phyloP scores from a whole-genome alignment of 2,329 filamentous ascomycete species.

The Aspergillus fumigatus region DNA sequence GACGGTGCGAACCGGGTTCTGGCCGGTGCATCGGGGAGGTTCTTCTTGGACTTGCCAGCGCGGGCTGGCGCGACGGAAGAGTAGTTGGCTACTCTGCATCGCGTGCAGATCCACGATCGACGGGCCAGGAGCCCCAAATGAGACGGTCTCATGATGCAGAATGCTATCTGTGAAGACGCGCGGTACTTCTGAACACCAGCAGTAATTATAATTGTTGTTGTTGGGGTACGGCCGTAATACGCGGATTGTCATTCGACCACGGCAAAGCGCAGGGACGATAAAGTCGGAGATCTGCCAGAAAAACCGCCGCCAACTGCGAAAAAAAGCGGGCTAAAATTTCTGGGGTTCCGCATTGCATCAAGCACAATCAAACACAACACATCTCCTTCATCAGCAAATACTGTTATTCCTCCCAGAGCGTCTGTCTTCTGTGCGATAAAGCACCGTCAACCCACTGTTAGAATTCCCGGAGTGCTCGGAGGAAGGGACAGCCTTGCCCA shows the following conservation, averaged over 20 bases:
- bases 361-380: background rate
- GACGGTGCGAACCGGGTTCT: constrained; percentile 91
- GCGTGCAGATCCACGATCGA: constrained; percentile 34
- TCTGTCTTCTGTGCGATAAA: background rate
- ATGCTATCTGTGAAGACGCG: background rate
- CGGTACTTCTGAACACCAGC: background rate
- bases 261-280: background rate
- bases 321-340: constrained; percentile 15
- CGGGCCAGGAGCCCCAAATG: constrained; percentile 21
- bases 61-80: constrained; percentile 24
- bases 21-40: constrained; percentile 52
- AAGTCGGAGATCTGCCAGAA: background rate
- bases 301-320: background rate
- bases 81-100: constrained; percentile 29
- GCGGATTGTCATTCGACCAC: background rate
- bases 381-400: background rate
- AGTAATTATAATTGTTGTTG: too few relatives aligned
- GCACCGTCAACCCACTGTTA: background rate
- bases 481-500: constrained; percentile 2
- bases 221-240: background rate
- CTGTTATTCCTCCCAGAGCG: background rate
- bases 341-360: background rate
- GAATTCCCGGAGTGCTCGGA: background rate
- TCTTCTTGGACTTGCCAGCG: constrained; percentile 27
- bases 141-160: constrained; percentile 25